phyloP scores from a whole-genome alignment of 1,284 basidiomycete species.

The Microbotryum silenes-acaulis region DNA sequence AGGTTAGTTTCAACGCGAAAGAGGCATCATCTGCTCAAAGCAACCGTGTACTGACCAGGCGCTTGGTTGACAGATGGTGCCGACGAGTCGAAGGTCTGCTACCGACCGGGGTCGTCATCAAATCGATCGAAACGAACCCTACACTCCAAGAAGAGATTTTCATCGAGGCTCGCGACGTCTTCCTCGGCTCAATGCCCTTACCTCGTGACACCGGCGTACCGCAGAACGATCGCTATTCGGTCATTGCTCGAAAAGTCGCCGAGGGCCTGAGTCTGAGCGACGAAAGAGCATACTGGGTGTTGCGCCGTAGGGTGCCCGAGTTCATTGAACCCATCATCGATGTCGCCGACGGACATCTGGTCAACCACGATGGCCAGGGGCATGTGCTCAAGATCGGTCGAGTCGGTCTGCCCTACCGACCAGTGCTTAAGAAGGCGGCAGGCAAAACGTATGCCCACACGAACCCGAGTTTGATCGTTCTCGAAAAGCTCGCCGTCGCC shows the following conservation, averaged over 20 bases:
- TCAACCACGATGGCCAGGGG: background rate
- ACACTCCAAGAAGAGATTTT: conserved; percentile 80
- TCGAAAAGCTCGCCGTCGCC: conserved; percentile 73
- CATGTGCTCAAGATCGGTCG: conserved; percentile 33
- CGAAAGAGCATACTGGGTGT: conserved; percentile 32
- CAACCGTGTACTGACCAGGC: background rate
- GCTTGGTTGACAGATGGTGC: conserved; percentile 57
- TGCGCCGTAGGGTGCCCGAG: conserved; percentile 29
- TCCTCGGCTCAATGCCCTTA: conserved; percentile 61
- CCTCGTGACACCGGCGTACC: background rate
- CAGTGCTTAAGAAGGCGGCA: conserved; percentile 15
- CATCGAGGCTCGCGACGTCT: conserved; percentile 82
- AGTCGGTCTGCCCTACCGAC: conserved; percentile 30
- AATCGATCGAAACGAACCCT: conserved; percentile 49
- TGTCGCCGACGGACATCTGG: conserved; percentile 13
- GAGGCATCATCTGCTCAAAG: background rate
- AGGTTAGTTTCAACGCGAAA: conserved; percentile 7
- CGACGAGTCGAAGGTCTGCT: conserved; percentile 60
- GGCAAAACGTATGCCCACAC: conserved; percentile 78
- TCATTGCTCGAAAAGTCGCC: conserved; percentile 17
- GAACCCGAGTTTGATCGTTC: conserved; percentile 68
- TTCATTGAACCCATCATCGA: conserved; percentile 26
- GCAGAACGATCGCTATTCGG: conserved; percentile 17
- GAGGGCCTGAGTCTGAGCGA: conserved; percentile 19
- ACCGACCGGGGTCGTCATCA: conserved; percentile 40